Evolutionary conservation across 2,329 filamentous ascomycete species (phyloP), one percentile per base, ranked within the genome.

Genomic region (Aspergillus pseudonomiae): DNA sequence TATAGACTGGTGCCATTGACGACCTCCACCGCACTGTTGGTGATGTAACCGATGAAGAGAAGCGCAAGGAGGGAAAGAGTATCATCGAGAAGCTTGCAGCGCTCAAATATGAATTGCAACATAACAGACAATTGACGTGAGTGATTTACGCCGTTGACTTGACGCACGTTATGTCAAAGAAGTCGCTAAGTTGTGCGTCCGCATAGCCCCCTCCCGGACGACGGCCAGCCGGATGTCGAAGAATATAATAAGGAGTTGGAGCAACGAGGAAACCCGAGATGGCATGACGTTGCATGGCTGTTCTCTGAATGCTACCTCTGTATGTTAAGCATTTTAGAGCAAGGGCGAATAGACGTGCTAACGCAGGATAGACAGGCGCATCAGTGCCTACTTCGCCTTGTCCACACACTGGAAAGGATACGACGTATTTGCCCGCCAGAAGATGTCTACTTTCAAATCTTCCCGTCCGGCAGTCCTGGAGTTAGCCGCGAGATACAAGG

Each of bases 71-170:
- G 78, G 95, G 95, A 72, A 97, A 97, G 83, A 84, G 82, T 71
- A 93, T 99, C 64, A 86, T 96, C 48, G 88, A 91, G 74, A 86
- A 91, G 69, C 84, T 99, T 14, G 90, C 90, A 6, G 86, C 85
- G 68, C 84, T 99, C 72, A 99, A 99, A 81, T 97, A 98, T 80
- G 94, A 98, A 80, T 82, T 98, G 52, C 92, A 97, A 76, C 95
- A 99, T 75, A 89, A 97, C 78, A 88, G 93, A 50, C 82, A 87
- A 67, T 79, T 98, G 70, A 89, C 86, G 91, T 94, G 83, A 67
- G 86, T 56, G 24, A 9, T 21, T 19, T 24, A 6, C 16, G 30
- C 24, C 16, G 11, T 12, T 53, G 5, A 19, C 50, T 9, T 19
- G n/a, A 11, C 30, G 3, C 39, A 11, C 59, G 48, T 65, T n/a